phyloP scores from a whole-genome alignment of 1,139 yeast genomes.

The Geotrichum carabidarum region DNA sequence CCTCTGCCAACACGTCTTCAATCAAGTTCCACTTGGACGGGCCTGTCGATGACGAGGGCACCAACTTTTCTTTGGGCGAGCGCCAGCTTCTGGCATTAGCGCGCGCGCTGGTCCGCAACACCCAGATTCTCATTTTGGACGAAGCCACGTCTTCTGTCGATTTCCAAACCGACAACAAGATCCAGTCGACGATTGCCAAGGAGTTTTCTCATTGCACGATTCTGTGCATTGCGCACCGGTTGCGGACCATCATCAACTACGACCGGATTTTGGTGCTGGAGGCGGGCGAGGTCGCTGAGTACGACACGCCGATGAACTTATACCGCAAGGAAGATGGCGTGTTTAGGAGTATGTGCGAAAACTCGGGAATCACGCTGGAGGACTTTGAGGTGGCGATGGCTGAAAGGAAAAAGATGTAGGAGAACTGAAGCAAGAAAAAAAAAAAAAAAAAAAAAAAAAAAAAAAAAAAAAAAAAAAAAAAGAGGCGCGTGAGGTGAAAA shows the following conservation, averaged over 20 bases:
- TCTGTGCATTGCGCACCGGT: conserved; percentile 73
- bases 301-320: conserved; percentile 45
- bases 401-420: background rate
- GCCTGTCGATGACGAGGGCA: conserved; percentile 66
- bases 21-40: conserved; percentile 64
- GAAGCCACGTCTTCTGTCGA: conserved; percentile 85
- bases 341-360: conserved; percentile 59
- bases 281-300: conserved; percentile 55
- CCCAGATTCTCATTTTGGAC: conserved; percentile 64
- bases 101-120: conserved; percentile 66
- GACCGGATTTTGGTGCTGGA: conserved; percentile 65
- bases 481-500: too few species aligned
- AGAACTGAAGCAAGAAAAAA: background rate
- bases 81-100: conserved; percentile 71
- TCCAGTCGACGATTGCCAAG: conserved; percentile 57
- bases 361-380: conserved; percentile 45
- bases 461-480: background rate
- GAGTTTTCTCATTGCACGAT: conserved; percentile 66
- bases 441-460: background rate
- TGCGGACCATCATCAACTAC: conserved; percentile 61
- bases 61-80: conserved; percentile 72
- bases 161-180: conserved; percentile 66
- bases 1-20: conserved; percentile 13
- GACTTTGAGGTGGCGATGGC: conserved; percentile 34
- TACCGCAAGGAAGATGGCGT: conserved; percentile 44